Evolutionary conservation across 2,329 filamentous ascomycete species (phyloP), one percentile per base, ranked within the genome.

Genomic region (Microdochium trichocladiopsis): DNA sequence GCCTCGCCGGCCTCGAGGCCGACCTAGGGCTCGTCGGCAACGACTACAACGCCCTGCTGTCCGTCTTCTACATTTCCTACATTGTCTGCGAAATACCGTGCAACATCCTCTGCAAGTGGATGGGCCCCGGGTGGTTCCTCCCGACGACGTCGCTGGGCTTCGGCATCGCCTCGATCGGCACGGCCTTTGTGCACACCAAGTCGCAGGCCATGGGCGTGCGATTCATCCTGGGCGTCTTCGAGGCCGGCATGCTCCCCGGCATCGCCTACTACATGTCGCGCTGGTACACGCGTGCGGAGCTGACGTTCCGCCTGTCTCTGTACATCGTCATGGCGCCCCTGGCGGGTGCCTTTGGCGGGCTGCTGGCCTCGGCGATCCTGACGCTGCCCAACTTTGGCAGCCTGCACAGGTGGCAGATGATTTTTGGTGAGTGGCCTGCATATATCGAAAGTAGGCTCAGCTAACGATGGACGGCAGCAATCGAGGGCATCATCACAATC

Each of bases 321-420:
- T 87, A 86, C 61, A 81, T 87, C 45, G 80, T 85, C 25, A 84
- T 83, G 74, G 80, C 83, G 0, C 79, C 83, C 0, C 68, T 88
- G 0, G 83, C 84, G 0, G 84, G 84, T 5, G 84, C 83, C 0
- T 86, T 88, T 53, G 84, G 86, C 1, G 86, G 86, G 0, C 72
- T 88, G 0, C 67, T 88, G 1, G 78, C 77, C 0, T 82, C 75
- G 1, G 85, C 70, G 0, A 88, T 88, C 48, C 69, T 87, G 9
- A 80, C 72, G 0, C 72, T 88, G 5, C 66, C 76, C 23, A 63
- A 71, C 48, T 77, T 87, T 51, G 84, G 83, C 6, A 63, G 70
- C 3, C 66, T 87, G 0, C 70, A 69, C 23, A 69, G 66, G 4
- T 89, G 86, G 86, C 72, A 84, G 8, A 87, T 87, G 83, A 86